Evolutionary conservation across 371 early-diverging fungal species (phyloP).

Genomic region (Zopfochytrium polystomum): DNA sequence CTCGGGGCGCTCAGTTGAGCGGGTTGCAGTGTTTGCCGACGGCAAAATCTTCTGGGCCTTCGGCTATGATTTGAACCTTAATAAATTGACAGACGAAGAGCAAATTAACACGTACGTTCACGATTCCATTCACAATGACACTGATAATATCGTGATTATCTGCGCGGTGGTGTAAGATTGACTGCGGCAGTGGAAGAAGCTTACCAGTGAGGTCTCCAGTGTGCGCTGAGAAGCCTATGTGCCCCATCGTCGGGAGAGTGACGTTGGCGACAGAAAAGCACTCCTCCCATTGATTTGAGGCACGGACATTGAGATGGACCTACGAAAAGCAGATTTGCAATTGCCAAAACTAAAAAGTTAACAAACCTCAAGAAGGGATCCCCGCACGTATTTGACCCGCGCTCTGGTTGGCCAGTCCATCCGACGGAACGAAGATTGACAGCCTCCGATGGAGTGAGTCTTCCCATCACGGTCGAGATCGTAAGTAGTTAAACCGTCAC

Average conservation of each 20-base stretch:
- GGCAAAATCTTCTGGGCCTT: too few relatives aligned
- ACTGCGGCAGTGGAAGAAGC: neutral
- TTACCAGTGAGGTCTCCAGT: constrained; percentile 84
- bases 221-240: constrained; percentile 85
- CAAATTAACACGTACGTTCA: constrained; percentile 29
- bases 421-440: constrained; percentile 69
- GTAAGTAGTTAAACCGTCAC: constrained; percentile 82
- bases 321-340: too few relatives aligned
- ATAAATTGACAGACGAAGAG: too few relatives aligned
- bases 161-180: constrained; percentile 14
- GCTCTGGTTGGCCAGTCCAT: constrained; percentile 66
- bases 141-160: constrained; percentile 81
- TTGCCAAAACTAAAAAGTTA: too few relatives aligned
- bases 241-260: constrained; percentile 67
- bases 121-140: constrained; percentile 45
- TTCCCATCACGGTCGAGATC: constrained; percentile 81
- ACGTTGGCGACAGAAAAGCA: constrained; percentile 79
- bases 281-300: constrained; percentile 66
- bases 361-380: constrained; percentile 62
- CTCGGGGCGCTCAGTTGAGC: too few relatives aligned
- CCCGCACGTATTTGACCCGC: constrained; percentile 71
- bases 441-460: constrained; percentile 46
- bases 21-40: too few relatives aligned
- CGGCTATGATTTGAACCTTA: too few relatives aligned
- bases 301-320: constrained; percentile 48